Evolutionary conservation across 352 stramenopile species (phyloP).

Genomic region (Aphanomyces stellatus): DNA sequence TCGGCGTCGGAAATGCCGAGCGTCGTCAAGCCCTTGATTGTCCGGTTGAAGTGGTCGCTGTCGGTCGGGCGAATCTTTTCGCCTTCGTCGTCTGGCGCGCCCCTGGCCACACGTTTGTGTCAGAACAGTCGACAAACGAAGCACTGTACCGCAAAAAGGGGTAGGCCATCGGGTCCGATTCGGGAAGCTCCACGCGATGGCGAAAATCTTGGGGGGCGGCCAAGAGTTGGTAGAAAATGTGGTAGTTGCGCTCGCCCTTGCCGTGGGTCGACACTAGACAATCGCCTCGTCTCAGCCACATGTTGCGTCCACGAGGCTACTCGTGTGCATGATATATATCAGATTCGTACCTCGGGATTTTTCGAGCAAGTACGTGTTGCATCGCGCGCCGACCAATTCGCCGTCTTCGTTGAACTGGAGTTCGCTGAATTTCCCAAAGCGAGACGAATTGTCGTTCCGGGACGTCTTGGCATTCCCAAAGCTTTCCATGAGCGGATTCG

Average conservation of each 20-base stretch:
- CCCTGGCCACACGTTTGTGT: conserved; percentile 26
- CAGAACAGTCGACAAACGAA: conserved; percentile 17
- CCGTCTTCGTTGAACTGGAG: conserved; percentile 89
- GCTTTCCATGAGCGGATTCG: conserved; percentile 85
- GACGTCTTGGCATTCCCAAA: conserved; percentile 97
- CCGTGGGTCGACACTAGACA: conserved; percentile 77
- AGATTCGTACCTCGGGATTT: conserved; percentile 52
- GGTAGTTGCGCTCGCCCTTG: conserved; percentile 96
- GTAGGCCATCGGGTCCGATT: conserved; percentile 72
- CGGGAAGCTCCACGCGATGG: conserved; percentile 53
- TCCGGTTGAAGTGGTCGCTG: conserved; percentile 58
- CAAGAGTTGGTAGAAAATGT: conserved; percentile 98
- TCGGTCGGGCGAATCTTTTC: conserved; percentile 37
- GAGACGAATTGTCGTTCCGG: conserved; percentile 92
- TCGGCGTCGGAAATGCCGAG: conserved; percentile 59
- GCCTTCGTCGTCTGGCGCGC: conserved; percentile 19
- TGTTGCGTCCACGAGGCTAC: too few species aligned
- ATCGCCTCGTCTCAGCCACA: too few species aligned
- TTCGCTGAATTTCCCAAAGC: conserved; percentile 96
- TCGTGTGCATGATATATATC: too few species aligned
- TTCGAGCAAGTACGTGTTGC: conserved; percentile 80
- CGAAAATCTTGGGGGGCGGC: conserved; percentile 43
- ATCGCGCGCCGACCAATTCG: conserved; percentile 70
- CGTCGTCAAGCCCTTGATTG: conserved; percentile 64
- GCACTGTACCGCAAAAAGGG: conserved; percentile 54